These are phyloP conservation scores for Cryomyces minteri DNA, from an alignment of 495 filamentous ascomycete genomes.

Conservation along the genomic window DNA sequence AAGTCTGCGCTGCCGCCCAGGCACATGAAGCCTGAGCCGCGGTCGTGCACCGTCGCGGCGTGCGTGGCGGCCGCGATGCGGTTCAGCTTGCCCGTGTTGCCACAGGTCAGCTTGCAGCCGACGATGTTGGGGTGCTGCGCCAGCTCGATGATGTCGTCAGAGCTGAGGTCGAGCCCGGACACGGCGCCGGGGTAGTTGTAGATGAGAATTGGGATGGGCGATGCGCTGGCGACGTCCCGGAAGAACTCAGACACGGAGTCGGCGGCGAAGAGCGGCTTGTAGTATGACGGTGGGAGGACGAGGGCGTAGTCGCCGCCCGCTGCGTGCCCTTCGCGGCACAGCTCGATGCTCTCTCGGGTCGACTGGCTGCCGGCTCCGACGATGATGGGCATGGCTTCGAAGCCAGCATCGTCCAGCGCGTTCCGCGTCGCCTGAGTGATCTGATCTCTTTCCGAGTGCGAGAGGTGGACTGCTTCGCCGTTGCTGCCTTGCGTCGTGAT, in stretches of 20 bases:
- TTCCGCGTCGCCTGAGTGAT: constrained; percentile 59
- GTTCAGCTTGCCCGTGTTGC: constrained; percentile 82
- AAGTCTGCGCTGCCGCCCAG: constrained; percentile 87
- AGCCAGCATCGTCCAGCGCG: constrained; percentile 53
- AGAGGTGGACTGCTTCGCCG: constrained; percentile 34
- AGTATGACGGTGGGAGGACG: constrained; percentile 75
- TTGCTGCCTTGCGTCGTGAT: constrained; percentile 80
- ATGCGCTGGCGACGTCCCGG: constrained; percentile 55
- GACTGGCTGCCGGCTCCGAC: constrained; percentile 74
- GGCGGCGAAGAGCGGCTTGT: constrained; percentile 45
- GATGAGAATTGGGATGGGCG: constrained; percentile 74
- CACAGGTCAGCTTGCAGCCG: constrained; percentile 83
- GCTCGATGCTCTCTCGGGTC: constrained; percentile 66
- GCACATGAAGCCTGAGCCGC: constrained; percentile 42
- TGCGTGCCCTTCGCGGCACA: constrained; percentile 56
- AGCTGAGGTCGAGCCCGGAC: constrained; percentile 63
- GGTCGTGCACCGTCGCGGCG: constrained; percentile 24
- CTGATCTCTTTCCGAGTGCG: constrained; percentile 17
- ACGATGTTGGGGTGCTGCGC: constrained; percentile 71
- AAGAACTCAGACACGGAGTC: constrained; percentile 55
- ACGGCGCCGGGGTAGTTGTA: constrained; percentile 87
- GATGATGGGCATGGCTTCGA: constrained; percentile 52
- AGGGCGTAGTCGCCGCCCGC: constrained; percentile 73
- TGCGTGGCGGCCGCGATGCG: constrained; percentile 50
- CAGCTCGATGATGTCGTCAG: constrained; percentile 58